Base-by-base conservation (phyloP, 345 rosid genomes). In the Populus nigra region DNA sequence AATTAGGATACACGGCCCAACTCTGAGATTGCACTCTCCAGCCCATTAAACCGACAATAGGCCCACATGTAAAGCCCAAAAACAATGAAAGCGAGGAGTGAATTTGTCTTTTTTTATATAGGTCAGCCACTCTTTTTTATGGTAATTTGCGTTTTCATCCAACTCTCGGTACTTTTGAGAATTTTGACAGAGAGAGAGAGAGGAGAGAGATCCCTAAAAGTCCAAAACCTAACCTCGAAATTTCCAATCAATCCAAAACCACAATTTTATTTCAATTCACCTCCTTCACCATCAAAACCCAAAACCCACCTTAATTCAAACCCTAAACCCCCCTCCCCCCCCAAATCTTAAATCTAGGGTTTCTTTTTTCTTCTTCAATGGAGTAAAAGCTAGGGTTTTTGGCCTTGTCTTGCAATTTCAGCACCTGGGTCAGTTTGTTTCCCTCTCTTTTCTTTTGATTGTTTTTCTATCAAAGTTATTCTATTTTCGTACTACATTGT, bases 331-430 rank as follows among this genome's bases (percentile, higher is more conserved):
- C 61, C 61, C 62, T 1, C 13, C 63, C 27, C 27, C 25, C 63
- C 33, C 4, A n/a, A 59, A 59, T 59, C 63, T 23, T 5, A 67
- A 75, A 67, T 67, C 71, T 67, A 67, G 73, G 72, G 35, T 53
- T 33, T 78, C 53, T 15, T 1, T 53, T 8, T 23, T 59, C 29
- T 65, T 71, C 72, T 49, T 29, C 65, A 41, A 50, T 53, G 50
- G 62, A 9, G 27, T 69, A n/a, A 62, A 43, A 23, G 36, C 71
- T 47, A 68, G 39, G 76, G 38, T 57, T 53, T 71, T 71, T 61
- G 61, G 12, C 49, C 12, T 15, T 6, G 59, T 36, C 41, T 23
- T 68, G 22, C 16, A n/a, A 11, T 25, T 65, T 72, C 31, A 20
- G 69, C 4, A 0, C 53, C 50, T 9, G 22, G 79, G 73, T 76